These are phyloP conservation scores for Stentor roeselii DNA, from an alignment of 73 alveolate genomes.

Conservation along the genomic window DNA sequence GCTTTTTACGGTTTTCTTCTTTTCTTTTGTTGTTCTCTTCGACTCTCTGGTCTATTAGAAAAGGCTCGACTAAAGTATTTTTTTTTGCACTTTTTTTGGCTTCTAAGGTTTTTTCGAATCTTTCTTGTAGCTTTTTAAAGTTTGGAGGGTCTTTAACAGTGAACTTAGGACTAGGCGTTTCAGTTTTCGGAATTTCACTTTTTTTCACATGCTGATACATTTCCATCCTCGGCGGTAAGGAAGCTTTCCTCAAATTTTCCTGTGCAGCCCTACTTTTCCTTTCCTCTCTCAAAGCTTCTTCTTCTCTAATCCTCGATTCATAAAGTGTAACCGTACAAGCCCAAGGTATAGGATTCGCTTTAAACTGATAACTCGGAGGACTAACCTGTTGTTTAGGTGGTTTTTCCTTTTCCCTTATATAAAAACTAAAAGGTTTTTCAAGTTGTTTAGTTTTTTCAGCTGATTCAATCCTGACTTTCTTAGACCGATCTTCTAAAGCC, in stretches of 20 bases:
- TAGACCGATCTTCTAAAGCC: slow-evolving; percentile 62
- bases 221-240: slow-evolving; percentile 97
- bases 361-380: slow-evolving; percentile 51
- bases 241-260: slow-evolving; percentile 69
- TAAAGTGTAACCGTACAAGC: slow-evolving; percentile 69
- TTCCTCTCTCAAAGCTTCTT: slow-evolving; percentile 73
- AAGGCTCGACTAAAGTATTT: slow-evolving; percentile 84
- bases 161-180: slow-evolving; percentile 55
- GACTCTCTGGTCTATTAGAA: slow-evolving; percentile 84
- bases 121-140: slow-evolving; percentile 73
- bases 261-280: slow-evolving; percentile 90
- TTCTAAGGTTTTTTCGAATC: slow-evolving; percentile 77
- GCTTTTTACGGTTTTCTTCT: slow-evolving; percentile 60
- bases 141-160: slow-evolving; percentile 92
- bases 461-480: slow-evolving; percentile 64
- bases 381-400: slow-evolving; percentile 34
- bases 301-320: slow-evolving; percentile 58
- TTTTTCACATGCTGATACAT: slow-evolving; percentile 83
- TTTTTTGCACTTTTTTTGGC: slow-evolving; percentile 68
- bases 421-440: slow-evolving; percentile 78
- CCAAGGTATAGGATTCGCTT: slow-evolving; percentile 91
- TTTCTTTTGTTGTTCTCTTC: slow-evolving; percentile 74
- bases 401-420: slow-evolving; percentile 56
- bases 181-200: slow-evolving; percentile 30
- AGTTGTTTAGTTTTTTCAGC: slow-evolving; percentile 38